Conservation (phyloP, 1,284 basidiomycete genomes). For the Microbotryomycetes sp. region DNA sequence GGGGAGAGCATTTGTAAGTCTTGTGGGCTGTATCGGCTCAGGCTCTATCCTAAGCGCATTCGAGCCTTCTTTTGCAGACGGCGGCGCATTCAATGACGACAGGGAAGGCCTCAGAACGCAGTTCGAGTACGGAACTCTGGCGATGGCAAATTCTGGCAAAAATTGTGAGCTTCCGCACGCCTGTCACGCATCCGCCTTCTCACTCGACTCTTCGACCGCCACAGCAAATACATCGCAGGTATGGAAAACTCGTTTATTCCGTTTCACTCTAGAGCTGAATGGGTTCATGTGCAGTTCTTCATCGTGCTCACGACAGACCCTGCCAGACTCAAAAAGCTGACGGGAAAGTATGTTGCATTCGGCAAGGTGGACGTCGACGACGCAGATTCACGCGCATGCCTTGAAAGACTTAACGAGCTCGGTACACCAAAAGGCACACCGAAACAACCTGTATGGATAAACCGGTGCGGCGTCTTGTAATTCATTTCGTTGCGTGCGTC, state of each 20-base stretch:
- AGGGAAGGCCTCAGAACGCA: constrained; percentile 47
- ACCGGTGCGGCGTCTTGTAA: constrained; percentile 3
- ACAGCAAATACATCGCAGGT: constrained; percentile 32
- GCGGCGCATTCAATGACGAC: constrained; percentile 48
- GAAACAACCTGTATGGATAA: constrained; percentile 46
- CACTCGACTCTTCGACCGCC: neutral
- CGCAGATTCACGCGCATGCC: neutral
- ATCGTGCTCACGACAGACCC: constrained; percentile 47
- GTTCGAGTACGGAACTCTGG: constrained; percentile 45
- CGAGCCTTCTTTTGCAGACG: constrained; percentile 39
- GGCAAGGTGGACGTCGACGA: constrained; percentile 39
- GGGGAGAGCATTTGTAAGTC: constrained; percentile 45
- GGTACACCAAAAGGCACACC: constrained; percentile 44
- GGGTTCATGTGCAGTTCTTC: constrained; percentile 50
- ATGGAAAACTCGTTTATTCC: neutral
- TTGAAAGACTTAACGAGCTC: constrained; percentile 42
- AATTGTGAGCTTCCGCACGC: constrained; percentile 29
- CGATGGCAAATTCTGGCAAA: constrained; percentile 50
- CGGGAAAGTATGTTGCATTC: constrained; percentile 49
- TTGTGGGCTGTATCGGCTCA: constrained; percentile 9
- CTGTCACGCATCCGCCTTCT: neutral
- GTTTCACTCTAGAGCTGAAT: constrained; percentile 39
- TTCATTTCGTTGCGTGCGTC: no score
- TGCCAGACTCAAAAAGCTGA: constrained; percentile 44
- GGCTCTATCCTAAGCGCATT: no score